Base-by-base conservation (phyloP, 2,329 filamentous ascomycete genomes). In the Pyrenophora teres region DNA sequence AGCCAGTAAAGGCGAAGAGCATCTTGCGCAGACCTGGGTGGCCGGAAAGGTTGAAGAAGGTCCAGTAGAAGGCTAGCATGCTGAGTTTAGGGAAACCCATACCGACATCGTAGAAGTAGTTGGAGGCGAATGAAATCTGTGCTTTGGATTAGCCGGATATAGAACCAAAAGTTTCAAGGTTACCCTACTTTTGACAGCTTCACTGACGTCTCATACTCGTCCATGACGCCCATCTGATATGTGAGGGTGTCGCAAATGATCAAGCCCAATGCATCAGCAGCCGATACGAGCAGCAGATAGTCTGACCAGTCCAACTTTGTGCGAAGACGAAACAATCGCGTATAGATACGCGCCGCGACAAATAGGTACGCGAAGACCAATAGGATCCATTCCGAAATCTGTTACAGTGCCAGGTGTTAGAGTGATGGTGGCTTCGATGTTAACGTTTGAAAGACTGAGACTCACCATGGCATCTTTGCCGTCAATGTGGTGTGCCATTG, bases 41-140 rank as follows among this genome's bases (percentile, higher is more conserved):
- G 3, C 55, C 41, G 3, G 52, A 41, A 4, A 64, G 54, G 35
- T 64, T 53, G 56, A 64, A 64, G 40, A 51, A 64, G 1, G 49
- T 41, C 62, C 59, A 64, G 52, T 63, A 64, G 33, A 64, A 64
- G 3, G 59, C 62, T 6, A 64, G 54, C 62, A 64, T 64, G 32
- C 62, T 63, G 35, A 64, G 58, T 37, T 64, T 64, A 9, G 62
- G 62, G 32, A 64, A 64, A 0, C 62, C 62, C 59, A 64, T 64
- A 2, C 62, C 62, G 21, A 64, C 47, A 32, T 64, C 62, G 46
- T 64, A 64, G 50, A 64, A 64, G 45, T 64, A 64, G 42, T 64
- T 64, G 1, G 62, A 64, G 7, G 62, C 41, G 32, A 63, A 64
- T 1, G 59, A 64, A 40, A 64, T 64, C 62, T 64, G 13, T 3